phyloP scores from a whole-genome alignment of 441 rosid genomes.

The Aquilaria agallochum region DNA sequence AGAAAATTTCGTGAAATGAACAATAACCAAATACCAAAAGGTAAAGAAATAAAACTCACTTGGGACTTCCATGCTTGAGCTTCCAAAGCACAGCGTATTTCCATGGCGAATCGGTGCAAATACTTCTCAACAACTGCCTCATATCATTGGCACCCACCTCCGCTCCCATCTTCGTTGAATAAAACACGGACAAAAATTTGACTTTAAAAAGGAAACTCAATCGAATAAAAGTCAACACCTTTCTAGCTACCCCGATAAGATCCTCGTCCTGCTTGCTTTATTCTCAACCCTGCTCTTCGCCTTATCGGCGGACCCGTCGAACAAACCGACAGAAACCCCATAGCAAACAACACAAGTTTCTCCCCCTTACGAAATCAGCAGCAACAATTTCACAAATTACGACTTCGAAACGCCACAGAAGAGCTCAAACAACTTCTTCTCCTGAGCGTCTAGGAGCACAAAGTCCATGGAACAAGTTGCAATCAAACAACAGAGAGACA shows the following conservation, averaged over 20 bases:
- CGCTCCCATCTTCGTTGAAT: slow-evolving; percentile 14
- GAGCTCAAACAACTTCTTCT: not conserved
- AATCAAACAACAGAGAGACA: too few species aligned
- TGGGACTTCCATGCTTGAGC: slow-evolving; percentile 34
- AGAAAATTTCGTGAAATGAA: not conserved
- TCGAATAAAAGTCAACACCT: slow-evolving; percentile 10
- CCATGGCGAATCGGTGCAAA: slow-evolving; percentile 47
- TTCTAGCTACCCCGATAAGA: slow-evolving; percentile 58
- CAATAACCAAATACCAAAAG: not conserved
- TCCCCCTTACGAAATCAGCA: slow-evolving; percentile 8
- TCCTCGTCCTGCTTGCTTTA: slow-evolving; percentile 61
- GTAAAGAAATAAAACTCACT: slow-evolving; percentile 32
- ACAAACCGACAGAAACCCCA: slow-evolving; percentile 30
- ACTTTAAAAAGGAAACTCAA: slow-evolving; percentile 15
- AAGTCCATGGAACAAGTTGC: slow-evolving; percentile 6
- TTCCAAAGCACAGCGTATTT: slow-evolving; percentile 62
- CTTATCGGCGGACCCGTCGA: slow-evolving; percentile 47
- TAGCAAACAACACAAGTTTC: slow-evolving; percentile 11
- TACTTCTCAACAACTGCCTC: slow-evolving; percentile 45
- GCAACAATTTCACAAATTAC: too few species aligned
- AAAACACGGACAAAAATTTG: slow-evolving; percentile 17
- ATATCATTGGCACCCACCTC: slow-evolving; percentile 44
- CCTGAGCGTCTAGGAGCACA: not conserved
- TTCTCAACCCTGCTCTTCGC: slow-evolving; percentile 46
- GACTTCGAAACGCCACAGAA: too few species aligned